Base-by-base conservation (phyloP, 129 eudicot genomes). In the Pittosporum tobira region DNA sequence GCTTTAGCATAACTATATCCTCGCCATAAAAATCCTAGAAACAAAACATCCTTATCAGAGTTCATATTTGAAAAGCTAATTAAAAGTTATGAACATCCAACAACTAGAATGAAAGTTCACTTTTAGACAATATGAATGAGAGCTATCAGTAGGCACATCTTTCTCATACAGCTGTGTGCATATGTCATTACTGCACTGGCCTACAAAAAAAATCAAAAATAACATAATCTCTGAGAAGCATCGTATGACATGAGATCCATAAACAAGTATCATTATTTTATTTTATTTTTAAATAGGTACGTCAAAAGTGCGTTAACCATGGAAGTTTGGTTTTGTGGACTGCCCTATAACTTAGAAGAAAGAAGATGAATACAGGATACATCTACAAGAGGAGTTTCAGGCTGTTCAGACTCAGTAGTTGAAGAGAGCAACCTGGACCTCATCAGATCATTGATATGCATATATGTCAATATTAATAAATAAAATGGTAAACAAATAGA, bases 151-250 rank as follows among this genome's bases (percentile, higher is more conserved):
- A 62, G 78, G 58, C 48, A 79, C 62, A 63, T 91, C 98, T 69
- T 91, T 91, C 65, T 91, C 85, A 56, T 91, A 91, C 25, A 86
- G 84, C 69, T 83, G 94, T 71, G 75, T 69, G 76, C 98, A 91
- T 67, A 91, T 30, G 57, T 86, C 81, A 53, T 83, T 83, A 73
- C 98, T 91, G 57, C 90, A 85, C 73, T 79, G 71, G 74, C 83
- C 83, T 42, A 86, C 98, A 95, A 69, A 71, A 59, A 52, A 48
- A 67, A 51, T 27, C 28, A 48, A n/a, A n/a, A n/a, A n/a, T n/a
- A n/a, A n/a, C n/a, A n/a, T n/a, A n/a, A n/a, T n/a, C n/a, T n/a
- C n/a, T n/a, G n/a, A n/a, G n/a, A n/a, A n/a, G n/a, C n/a, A n/a
- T n/a, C n/a, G n/a, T n/a, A n/a, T n/a, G n/a, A n/a, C n/a, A n/a